These are phyloP conservation scores for Lachnellula hyalina DNA, from an alignment of 2,329 filamentous ascomycete genomes.

Conservation along the genomic window DNA sequence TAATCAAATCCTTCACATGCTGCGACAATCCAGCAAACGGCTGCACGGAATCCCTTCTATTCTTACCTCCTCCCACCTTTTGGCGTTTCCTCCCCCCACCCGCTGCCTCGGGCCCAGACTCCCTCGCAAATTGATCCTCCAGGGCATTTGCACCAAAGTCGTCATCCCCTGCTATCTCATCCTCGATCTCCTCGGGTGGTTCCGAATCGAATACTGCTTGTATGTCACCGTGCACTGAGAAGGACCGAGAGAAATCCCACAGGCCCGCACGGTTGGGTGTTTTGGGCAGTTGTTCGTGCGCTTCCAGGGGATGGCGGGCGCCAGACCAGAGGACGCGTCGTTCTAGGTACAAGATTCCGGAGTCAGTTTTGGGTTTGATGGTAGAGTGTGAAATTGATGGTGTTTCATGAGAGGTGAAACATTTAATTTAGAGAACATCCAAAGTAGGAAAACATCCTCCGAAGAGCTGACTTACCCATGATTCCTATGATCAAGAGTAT, in stretches of 20 bases:
- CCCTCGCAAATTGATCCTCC: slow-evolving; percentile 16
- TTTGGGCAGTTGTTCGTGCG: slow-evolving; percentile 19
- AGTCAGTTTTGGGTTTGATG: too few species aligned
- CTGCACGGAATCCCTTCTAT: slow-evolving; percentile 24
- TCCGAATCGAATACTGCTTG: slow-evolving; percentile 30
- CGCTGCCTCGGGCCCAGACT: slow-evolving; percentile 14
- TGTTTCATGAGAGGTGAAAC: too few species aligned
- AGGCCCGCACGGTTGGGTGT: slow-evolving; percentile 13
- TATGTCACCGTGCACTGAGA: slow-evolving; percentile 30
- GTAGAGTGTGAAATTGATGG: too few species aligned
- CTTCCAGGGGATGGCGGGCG: slow-evolving; percentile 15
- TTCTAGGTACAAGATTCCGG: slow-evolving; percentile 43
- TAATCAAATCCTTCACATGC: slow-evolving; percentile 19
- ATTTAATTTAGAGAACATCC: too few species aligned
- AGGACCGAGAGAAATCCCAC: slow-evolving; percentile 27
- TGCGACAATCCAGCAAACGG: slow-evolving; percentile 25
- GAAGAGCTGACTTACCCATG: too few species aligned
- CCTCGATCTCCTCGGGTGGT: slow-evolving; percentile 22
- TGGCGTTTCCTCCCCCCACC: too few species aligned
- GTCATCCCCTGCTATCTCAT: slow-evolving; percentile 19
- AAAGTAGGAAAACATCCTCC: too few species aligned
- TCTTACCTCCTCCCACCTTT: slow-evolving; percentile 6
- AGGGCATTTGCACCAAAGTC: slow-evolving; percentile 9
- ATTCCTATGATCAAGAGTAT: slow-evolving; percentile 66
- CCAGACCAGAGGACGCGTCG: slow-evolving; percentile 59